Evolutionary conservation across 2,329 filamentous ascomycete species (phyloP), one percentile per base, ranked within the genome.

Genomic region (Hyphodiscus sp.): DNA sequence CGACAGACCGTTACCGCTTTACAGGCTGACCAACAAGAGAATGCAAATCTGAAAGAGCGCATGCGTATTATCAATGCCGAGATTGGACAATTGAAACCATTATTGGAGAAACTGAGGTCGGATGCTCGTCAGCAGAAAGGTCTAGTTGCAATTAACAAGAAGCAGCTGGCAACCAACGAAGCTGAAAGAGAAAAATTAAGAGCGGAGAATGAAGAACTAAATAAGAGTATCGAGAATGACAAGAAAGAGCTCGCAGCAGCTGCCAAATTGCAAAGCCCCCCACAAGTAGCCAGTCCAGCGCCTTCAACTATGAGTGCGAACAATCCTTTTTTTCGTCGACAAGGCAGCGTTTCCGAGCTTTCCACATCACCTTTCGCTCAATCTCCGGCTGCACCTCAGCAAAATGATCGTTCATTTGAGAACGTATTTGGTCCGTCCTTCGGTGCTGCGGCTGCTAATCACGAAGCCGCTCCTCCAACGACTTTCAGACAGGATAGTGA

Each of bases 101-200:
- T 92, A 61, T 83, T 99, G 50, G 94, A 99, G 69, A 97, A 96
- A 75, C 79, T 95, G 63, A 91, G 88, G 69, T 89, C 87, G 13
- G 91, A 96, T 63, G 91, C 91, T 23, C 85, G 94, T 43, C 94
- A 97, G 70, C 91, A 97, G 67, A 97, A 95, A 74, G 94, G 94
- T 18, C 78, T 97, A 60, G 92, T 95, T 29, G 91, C 94, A 44
- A 99, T 99, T 73, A 96, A 96, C 74, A 97, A 95, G 78, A 99
- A 99, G 74, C 94, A 99, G 72, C 76, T 97, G 56, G 82, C 86
- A 38, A 96, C 91, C 0, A 89, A 87, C 53, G 94, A 99, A 70
- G 82, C 81, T 47, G 92, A 97, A 69, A 82, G 89, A 30, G 92
- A 97, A 56, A 92, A 89, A 74, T 76, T 96, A 41, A 91, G 91